These are phyloP conservation scores for Darksidea phi DNA, from an alignment of 495 filamentous ascomycete species.

Conservation along the genomic window DNA sequence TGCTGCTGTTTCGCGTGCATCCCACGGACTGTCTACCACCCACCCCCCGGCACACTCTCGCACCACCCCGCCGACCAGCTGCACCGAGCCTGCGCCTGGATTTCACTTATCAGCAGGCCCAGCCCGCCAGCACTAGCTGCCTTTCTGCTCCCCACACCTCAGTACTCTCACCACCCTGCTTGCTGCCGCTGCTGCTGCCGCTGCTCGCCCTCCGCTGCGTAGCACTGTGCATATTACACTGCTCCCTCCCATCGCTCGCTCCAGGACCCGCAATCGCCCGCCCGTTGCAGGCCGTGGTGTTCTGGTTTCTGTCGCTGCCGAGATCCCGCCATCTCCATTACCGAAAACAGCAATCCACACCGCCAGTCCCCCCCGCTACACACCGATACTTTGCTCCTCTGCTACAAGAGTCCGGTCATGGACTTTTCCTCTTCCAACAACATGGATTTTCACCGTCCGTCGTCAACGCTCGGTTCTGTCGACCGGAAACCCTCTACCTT, in stretches of 20 bases:
- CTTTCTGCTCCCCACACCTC: slow-evolving; percentile 24
- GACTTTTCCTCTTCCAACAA: slow-evolving; percentile 21
- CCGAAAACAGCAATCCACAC: slow-evolving; percentile 42
- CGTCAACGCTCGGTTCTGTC: slow-evolving; percentile 33
- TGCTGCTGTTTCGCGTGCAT: slow-evolving; percentile 23
- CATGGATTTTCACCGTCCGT: slow-evolving; percentile 39
- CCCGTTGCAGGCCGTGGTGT: too few species aligned
- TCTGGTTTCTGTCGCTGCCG: slow-evolving; percentile 14
- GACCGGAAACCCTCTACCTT: slow-evolving; percentile 36
- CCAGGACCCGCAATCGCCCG: not conserved
- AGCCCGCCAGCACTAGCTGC: slow-evolving; percentile 19
- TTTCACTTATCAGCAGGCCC: slow-evolving; percentile 21
- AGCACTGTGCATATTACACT: slow-evolving; percentile 3
- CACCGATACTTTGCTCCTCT: slow-evolving; percentile 41
- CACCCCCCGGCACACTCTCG: slow-evolving; percentile 3
- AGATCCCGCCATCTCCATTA: slow-evolving; percentile 29
- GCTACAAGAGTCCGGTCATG: slow-evolving; percentile 39
- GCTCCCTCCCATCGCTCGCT: slow-evolving; percentile 10
- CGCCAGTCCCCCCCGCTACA: slow-evolving; percentile 39
- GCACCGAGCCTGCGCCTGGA: not conserved
- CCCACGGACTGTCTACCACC: slow-evolving; percentile 16
- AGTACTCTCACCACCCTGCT: slow-evolving; percentile 20
- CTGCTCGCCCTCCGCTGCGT: not conserved
- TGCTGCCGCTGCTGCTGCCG: too few species aligned
- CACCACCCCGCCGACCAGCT: not conserved